Conservation (phyloP, 768 basidiomycete genomes). For the Floccularia luteovirens region DNA sequence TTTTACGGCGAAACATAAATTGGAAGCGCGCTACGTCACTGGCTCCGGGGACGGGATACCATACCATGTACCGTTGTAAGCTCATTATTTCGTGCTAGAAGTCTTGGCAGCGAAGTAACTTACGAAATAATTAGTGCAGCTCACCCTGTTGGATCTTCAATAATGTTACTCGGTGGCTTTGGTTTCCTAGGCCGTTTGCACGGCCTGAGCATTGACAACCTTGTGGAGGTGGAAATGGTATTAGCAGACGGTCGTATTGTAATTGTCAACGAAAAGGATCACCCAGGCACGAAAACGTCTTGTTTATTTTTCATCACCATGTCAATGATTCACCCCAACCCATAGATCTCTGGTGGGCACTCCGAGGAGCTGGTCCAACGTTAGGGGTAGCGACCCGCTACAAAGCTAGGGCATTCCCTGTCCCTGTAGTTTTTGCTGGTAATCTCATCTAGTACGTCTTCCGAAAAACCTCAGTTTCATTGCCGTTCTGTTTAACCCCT, state of each 20-base stretch:
- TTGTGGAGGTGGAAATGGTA: conserved; percentile 90
- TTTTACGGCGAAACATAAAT: conserved; percentile 60
- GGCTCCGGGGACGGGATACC: conserved; percentile 52
- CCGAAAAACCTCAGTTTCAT: conserved; percentile 2
- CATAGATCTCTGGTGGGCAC: conserved; percentile 81
- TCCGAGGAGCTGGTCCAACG: conserved; percentile 77
- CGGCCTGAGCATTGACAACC: conserved; percentile 83
- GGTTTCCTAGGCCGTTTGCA: conserved; percentile 79
- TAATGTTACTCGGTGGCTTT: conserved; percentile 84
- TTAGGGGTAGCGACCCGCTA: conserved; percentile 87
- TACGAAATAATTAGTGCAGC: conserved; percentile 44
- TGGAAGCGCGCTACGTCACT: conserved; percentile 48
- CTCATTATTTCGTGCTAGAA: conserved; percentile 7
- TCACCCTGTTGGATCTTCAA: conserved; percentile 72
- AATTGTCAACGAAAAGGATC: conserved; percentile 61
- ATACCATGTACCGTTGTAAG: conserved; percentile 77
- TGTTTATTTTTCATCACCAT: neutral
- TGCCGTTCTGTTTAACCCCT: conserved; percentile 7
- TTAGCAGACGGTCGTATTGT: conserved; percentile 86
- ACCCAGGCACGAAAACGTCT: conserved; percentile 42
- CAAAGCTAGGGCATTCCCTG: conserved; percentile 81
- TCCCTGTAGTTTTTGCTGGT: conserved; percentile 88
- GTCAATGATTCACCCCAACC: neutral
- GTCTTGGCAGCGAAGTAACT: conserved; percentile 3
- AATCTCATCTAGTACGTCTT: conserved; percentile 83